Percentiles rank a stretch among this genome's conserved stretches.
Conservation (phyloP, 2,329 filamentous ascomycete species). For the Diaporthe sp. region DNA sequence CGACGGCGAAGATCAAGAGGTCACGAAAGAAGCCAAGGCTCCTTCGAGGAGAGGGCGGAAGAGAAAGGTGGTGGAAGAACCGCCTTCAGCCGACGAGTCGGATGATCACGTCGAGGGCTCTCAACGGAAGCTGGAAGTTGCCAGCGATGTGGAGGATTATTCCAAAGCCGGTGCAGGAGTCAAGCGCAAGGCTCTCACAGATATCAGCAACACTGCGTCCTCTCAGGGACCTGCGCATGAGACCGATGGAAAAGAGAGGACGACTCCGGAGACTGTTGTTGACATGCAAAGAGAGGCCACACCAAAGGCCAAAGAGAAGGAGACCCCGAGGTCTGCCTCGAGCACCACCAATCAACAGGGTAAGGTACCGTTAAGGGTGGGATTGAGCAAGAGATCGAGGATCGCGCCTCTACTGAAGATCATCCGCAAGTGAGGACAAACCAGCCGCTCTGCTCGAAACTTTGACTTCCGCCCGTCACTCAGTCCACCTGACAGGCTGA, state of each 20-base stretch:
- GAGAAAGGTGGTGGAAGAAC: constrained; percentile 32
- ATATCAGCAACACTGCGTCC: constrained; percentile 36
- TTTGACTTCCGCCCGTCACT: not conserved
- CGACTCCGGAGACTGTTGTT: not conserved
- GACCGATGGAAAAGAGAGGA: not conserved
- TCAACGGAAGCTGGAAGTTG: not conserved
- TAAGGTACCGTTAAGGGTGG: constrained; percentile 64
- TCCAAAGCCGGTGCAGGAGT: not conserved
- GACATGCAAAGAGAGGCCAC: constrained; percentile 40
- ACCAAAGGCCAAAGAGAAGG: constrained; percentile 38
- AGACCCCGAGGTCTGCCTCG: constrained; percentile 33
- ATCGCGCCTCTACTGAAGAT: constrained; percentile 67
- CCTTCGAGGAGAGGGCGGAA: constrained; percentile 38
- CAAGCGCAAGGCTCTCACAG: constrained; percentile 33
- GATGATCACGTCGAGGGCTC: not conserved
- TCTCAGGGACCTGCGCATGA: not conserved
- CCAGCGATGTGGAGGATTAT: not conserved
- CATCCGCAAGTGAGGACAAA: constrained; percentile 55
- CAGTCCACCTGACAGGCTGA: not conserved
- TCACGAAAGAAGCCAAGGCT: not conserved
- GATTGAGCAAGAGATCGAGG: constrained; percentile 63
- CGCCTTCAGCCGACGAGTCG: not conserved
- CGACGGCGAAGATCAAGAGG: not conserved
- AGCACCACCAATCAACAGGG: constrained; percentile 43
- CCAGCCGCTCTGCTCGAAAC: not conserved